Evolutionary conservation across 257 asterid species (phyloP), one percentile per base, ranked within the genome.

Genomic region (Rehmannia glutinosa): DNA sequence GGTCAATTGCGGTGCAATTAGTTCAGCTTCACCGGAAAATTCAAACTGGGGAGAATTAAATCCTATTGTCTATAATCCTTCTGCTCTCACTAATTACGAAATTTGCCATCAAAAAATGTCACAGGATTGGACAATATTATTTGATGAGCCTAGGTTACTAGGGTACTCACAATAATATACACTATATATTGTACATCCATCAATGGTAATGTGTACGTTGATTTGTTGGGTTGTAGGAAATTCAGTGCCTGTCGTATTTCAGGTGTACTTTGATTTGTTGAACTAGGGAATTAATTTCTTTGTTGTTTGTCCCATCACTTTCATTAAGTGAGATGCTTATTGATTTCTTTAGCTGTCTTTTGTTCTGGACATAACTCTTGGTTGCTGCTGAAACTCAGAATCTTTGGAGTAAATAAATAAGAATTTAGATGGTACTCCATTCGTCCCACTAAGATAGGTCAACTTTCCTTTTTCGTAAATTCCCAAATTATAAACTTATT

Each of bases 41-140:
- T 5, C 46, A 65, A 70, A 77, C 67, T 78, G 82, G 75, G 81
- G 70, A 52, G 81, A 84, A 21, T 27, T 57, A 5, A 71, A 25
- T 33, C 33, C 72, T 21, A 59, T 68, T n/a, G 16, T 47, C 27
- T 69, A n/a, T n/a, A n/a, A 64, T 51, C 69, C 77, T 63, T 71
- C 76, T 2, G 25, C 33, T 17, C 33, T 52, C 4, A 39, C 57
- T 39, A 71, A 59, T 36, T 61, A 39, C 24, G 74, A 73, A 49
- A 36, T 64, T 21, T 27, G 50, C 58, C 65, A 51, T 15, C 62
- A 54, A 41, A 66, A 19, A 45, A 51, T 43, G 61, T 39, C 38
- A 62, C 81, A 69, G 43, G 61, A 56, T 25, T 71, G 74, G 72
- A 7, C n/a, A n/a, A n/a, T n/a, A 1, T 23, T 47, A 15, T 46